Evolutionary conservation across 2,329 filamentous ascomycete genomes (phyloP).

Genomic region (Ramularia collo-cygni): DNA sequence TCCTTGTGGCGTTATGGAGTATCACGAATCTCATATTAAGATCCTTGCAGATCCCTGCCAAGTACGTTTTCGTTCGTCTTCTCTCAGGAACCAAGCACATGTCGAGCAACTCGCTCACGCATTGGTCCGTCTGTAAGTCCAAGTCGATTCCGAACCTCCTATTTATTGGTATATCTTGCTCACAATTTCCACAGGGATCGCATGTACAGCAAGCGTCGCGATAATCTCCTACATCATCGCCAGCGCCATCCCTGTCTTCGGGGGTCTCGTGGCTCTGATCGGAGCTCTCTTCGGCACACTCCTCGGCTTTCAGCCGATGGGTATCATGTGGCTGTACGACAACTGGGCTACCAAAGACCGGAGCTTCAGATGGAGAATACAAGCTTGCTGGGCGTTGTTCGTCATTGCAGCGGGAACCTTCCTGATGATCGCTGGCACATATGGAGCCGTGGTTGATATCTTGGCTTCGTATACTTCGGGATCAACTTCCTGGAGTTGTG

Average conservation of each 20-base stretch:
- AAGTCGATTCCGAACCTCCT: no score
- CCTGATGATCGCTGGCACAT: constrained; percentile 41
- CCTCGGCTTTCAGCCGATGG: constrained; percentile 28
- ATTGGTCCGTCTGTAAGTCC: constrained; percentile 11
- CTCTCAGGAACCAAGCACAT: constrained; percentile 19
- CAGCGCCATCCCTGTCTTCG: constrained; percentile 23
- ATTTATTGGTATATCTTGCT: no score
- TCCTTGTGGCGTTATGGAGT: neutral
- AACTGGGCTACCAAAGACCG: constrained; percentile 30
- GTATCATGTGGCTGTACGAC: constrained; percentile 41
- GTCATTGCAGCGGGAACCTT: constrained; percentile 36
- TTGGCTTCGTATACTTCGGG: constrained; percentile 31
- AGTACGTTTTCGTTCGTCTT: constrained; percentile 20
- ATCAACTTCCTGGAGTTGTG: constrained; percentile 2
- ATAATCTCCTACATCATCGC: constrained; percentile 23
- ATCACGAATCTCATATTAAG: neutral
- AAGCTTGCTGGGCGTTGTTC: constrained; percentile 23
- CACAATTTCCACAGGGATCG: no score
- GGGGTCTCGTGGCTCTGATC: constrained; percentile 20
- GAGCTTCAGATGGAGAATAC: constrained; percentile 13
- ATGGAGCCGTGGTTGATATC: constrained; percentile 38
- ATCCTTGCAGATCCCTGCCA: constrained; percentile 14
- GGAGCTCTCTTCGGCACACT: constrained; percentile 23
- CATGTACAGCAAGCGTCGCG: constrained; percentile 13
- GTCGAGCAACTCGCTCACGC: constrained; percentile 11